Percentiles rank a stretch among this genome's conserved stretches.
Conservation (phyloP, 768 basidiomycete genomes). For the Phylloporus sp. region DNA sequence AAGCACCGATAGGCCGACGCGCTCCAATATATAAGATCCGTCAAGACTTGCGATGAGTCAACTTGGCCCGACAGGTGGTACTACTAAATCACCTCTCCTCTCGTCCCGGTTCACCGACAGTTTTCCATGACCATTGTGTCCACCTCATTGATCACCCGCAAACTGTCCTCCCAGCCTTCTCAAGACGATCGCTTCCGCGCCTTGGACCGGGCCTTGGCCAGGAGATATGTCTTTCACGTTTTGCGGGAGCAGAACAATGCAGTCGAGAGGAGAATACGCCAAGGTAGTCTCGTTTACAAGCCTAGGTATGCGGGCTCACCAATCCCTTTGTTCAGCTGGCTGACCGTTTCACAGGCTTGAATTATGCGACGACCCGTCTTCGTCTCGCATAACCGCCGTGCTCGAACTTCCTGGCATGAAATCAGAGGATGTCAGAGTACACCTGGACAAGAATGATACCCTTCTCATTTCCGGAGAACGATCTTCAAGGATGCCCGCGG, state of each 20-base stretch:
- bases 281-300: conserved; percentile 30
- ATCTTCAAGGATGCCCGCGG: conserved; percentile 9
- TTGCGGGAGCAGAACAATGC: conserved; percentile 19
- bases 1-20: not conserved
- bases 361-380: conserved; percentile 34
- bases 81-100: not conserved
- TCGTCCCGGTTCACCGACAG: not conserved
- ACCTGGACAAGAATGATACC: conserved; percentile 25
- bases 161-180: conserved; percentile 21
- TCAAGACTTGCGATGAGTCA: not conserved
- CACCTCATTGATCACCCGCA: conserved; percentile 15
- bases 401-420: conserved; percentile 40
- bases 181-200: conserved; percentile 28
- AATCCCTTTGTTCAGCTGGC: not conserved
- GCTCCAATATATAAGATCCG: not conserved
- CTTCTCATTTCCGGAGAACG: conserved; percentile 37
- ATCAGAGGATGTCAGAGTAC: conserved; percentile 32
- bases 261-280: conserved; percentile 17
- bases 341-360: conserved; percentile 32
- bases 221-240: conserved; percentile 25
- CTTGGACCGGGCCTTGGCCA: conserved; percentile 29
- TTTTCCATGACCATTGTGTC: conserved; percentile 24
- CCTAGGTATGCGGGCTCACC: conserved; percentile 24
- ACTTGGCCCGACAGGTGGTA: not conserved
- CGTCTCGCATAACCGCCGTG: conserved; percentile 30